Conservation (phyloP, 2,329 filamentous ascomycete genomes). For the Phialocephala sp. region DNA sequence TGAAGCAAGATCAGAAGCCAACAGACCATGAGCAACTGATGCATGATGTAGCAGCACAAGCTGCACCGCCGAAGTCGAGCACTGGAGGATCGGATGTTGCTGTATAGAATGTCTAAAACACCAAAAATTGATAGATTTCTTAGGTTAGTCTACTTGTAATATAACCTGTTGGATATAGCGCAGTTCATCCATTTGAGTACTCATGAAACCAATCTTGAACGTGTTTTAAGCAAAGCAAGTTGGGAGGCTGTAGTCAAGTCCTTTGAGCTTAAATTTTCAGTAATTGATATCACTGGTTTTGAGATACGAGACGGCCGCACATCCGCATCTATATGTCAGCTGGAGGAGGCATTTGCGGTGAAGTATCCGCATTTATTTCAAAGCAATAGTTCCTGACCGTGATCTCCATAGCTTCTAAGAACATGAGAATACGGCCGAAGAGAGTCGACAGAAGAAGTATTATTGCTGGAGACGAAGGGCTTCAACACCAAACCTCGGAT, state of each 20-base stretch:
- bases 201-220: neutral
- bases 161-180: no score
- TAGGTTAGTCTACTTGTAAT: no score
- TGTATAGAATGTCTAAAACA: neutral
- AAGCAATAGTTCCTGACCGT: neutral
- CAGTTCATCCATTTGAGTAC: no score
- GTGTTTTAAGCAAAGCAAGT: neutral
- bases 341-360: neutral
- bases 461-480: neutral
- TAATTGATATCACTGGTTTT: neutral
- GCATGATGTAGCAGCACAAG: no score
- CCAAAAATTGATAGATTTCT: neutral
- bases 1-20: neutral
- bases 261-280: neutral
- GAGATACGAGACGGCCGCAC: neutral
- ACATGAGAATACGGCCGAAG: neutral
- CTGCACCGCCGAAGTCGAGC: no score
- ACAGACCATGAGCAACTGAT: neutral
- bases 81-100: neutral
- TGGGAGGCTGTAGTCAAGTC: neutral
- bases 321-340: neutral
- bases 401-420: neutral
- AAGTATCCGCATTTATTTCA: neutral
- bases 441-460: neutral
- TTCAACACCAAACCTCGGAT: neutral